A percentile compares a stretch with the other conserved stretches of the same genome.
Conservation (phyloP, 352 stramenopile genomes). For the Globisporangium rhizosaccharum region DNA sequence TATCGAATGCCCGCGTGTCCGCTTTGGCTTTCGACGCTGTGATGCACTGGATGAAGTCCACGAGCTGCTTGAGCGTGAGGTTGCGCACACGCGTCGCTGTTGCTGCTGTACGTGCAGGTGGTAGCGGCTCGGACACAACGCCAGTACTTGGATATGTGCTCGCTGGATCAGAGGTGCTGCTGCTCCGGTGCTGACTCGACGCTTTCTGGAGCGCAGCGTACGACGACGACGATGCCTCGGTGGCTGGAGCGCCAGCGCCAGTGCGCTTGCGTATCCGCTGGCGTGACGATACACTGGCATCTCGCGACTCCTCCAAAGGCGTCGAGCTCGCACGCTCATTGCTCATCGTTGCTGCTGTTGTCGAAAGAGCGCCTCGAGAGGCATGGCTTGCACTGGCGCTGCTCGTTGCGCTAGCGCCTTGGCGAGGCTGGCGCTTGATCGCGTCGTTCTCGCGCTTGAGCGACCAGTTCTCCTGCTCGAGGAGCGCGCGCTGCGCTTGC, state of each 20-base stretch:
- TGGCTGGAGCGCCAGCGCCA: too few relatives aligned
- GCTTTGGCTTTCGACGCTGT: conserved; percentile 67
- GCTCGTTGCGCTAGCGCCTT: background rate
- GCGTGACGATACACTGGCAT: background rate
- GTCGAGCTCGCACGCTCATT: background rate
- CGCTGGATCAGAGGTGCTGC: background rate
- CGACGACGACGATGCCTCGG: background rate
- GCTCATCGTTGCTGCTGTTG: conserved; percentile 1
- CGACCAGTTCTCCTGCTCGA: conserved; percentile 40
- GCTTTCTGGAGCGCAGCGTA: background rate
- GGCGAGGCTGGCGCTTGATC: conserved; percentile 9
- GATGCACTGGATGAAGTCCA: conserved; percentile 70
- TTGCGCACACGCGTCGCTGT: conserved; percentile 19
- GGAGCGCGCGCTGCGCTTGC: conserved; percentile 33
- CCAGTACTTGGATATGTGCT: too few relatives aligned
- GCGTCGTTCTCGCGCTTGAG: conserved; percentile 31
- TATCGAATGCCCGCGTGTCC: conserved; percentile 35
- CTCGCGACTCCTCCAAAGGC: too few relatives aligned
- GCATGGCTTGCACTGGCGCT: background rate
- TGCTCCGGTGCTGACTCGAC: background rate
- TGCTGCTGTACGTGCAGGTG: background rate
- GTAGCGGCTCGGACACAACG: background rate
- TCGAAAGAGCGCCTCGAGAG: background rate
- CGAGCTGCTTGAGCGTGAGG: conserved; percentile 74
- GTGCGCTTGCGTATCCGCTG: conserved; percentile 19